Evolutionary conservation across 164 flowering plant genomes (phyloP), one percentile per base, ranked within the genome.

Genomic region (Vitis rotundifolia): DNA sequence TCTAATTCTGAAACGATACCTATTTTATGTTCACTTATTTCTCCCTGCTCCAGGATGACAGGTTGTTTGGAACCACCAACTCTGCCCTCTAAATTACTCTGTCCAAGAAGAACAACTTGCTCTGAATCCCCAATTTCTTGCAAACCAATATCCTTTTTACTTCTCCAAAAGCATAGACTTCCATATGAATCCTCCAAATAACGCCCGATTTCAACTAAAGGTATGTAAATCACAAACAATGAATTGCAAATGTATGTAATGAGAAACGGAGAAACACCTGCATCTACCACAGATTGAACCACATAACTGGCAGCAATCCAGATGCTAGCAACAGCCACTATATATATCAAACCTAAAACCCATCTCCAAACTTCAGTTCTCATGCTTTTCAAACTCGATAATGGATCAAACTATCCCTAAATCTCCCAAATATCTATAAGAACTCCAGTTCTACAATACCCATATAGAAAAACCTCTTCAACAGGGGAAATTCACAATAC

Each of bases 281-380:
- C 85, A 80, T 88, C 97, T 9, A 91, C 98, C 28, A 96, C 97
- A 18, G 95, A 84, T 62, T 91, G 99, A 52, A 96, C 98, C 49
- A 96, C 92, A 75, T 81, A 91, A 71, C 97, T 91, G 19, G 97
- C 93, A 59, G 95, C 94, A 71, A 91, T 89, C 99, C 98, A 93
- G 15, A 96, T 96, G 9, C 71, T 63, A 5, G 97, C 97, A 16
- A 93, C 97, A 1, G 86, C 75, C 56, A 90, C 56, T 75, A 91
- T 93, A 69, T 91, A 96, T 53, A 59, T 64, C 75, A 90, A 77
- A 61, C 99, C 98, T 64, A 96, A 75, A 73, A 72, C 80, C 99
- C 97, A 92, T 83, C 78, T 89, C 92, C 78, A 64, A 59, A 55
- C 61, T 69, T 78, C 14, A 66, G 65, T 71, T 1, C 13, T 49